A percentile compares a stretch with the other conserved stretches of the same genome.
These are phyloP conservation scores for Xylaria palmicola DNA, from an alignment of 495 filamentous ascomycete genomes.

Conservation along the genomic window DNA sequence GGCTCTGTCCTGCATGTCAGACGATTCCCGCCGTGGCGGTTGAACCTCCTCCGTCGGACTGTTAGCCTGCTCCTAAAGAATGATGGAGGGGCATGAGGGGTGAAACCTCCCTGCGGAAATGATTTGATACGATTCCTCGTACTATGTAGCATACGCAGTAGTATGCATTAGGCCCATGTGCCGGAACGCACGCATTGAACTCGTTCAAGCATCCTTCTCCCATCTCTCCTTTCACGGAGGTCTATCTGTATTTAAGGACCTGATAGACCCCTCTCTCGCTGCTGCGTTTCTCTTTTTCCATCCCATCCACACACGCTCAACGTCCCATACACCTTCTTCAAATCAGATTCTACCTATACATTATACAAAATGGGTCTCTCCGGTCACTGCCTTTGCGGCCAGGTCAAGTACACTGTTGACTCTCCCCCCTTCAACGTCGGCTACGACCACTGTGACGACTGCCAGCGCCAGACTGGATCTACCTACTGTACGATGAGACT, in stretches of 20 bases:
- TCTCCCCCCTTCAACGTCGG: slow-evolving; percentile 56
- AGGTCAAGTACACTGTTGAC: slow-evolving; percentile 62
- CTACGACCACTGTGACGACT: slow-evolving; percentile 73
- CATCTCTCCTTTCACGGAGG: not conserved
- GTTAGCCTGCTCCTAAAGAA: not conserved
- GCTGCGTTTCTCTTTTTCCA: not conserved
- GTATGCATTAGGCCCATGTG: slow-evolving; percentile 12
- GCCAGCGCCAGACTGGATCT: slow-evolving; percentile 67
- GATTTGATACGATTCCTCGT: slow-evolving; percentile 6
- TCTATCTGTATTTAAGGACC: slow-evolving; percentile 12
- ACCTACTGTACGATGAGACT: slow-evolving; percentile 57
- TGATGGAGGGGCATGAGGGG: not conserved
- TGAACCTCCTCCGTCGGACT: not conserved
- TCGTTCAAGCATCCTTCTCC: not conserved
- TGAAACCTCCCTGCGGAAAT: not conserved
- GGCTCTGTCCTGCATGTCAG: slow-evolving; percentile 12
- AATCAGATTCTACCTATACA: not conserved
- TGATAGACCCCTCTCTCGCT: slow-evolving; percentile 2
- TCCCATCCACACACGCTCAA: slow-evolving; percentile 1
- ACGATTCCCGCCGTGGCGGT: not conserved
- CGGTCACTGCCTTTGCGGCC: slow-evolving; percentile 70
- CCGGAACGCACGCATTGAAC: not conserved
- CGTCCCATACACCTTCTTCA: not conserved
- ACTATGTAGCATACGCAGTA: not conserved
- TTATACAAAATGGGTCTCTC: slow-evolving; percentile 59